phyloP scores from a whole-genome alignment of 208 protist genomes.

The Acanthamoeba healyi region DNA sequence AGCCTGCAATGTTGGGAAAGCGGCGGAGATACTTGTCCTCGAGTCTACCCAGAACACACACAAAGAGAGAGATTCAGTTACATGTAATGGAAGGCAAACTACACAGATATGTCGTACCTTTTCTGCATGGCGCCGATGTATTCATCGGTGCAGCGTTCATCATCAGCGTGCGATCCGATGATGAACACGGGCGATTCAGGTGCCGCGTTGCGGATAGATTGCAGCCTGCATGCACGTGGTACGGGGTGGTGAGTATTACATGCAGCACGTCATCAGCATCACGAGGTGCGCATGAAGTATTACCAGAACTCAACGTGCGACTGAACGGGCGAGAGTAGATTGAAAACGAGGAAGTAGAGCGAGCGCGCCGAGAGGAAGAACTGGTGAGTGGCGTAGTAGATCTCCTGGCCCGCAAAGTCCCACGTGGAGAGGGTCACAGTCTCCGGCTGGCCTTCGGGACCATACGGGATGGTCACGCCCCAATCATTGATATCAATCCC shows the following conservation, averaged over 20 bases:
- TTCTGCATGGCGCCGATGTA: not conserved
- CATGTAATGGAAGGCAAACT: not conserved
- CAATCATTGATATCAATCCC: slow-evolving; percentile 68
- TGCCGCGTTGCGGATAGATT: not conserved
- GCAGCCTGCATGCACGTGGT: slow-evolving; percentile 38
- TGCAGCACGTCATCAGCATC: no score
- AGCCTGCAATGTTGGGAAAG: not conserved
- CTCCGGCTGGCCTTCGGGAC: not conserved
- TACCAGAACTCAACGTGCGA: slow-evolving; percentile 70
- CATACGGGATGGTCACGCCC: not conserved
- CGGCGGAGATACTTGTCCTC: not conserved
- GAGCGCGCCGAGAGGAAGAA: slow-evolving; percentile 65
- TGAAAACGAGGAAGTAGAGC: slow-evolving; percentile 54
- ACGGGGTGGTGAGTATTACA: no score
- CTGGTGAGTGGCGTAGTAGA: slow-evolving; percentile 70
- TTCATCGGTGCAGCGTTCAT: slow-evolving; percentile 54
- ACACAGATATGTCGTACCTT: not conserved
- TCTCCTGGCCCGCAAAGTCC: slow-evolving; percentile 75
- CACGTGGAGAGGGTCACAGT: not conserved
- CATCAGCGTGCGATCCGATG: slow-evolving; percentile 50
- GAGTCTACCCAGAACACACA: not conserved
- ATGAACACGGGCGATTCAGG: slow-evolving; percentile 2
- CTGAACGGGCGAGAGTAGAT: not conserved
- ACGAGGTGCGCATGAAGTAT: no score
- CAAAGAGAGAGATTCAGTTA: not conserved